A percentile compares a stretch with the other conserved stretches of the same genome.
Evolutionary conservation across 1,284 basidiomycete species (phyloP).

Genomic region (Sporisorium graminicola): DNA sequence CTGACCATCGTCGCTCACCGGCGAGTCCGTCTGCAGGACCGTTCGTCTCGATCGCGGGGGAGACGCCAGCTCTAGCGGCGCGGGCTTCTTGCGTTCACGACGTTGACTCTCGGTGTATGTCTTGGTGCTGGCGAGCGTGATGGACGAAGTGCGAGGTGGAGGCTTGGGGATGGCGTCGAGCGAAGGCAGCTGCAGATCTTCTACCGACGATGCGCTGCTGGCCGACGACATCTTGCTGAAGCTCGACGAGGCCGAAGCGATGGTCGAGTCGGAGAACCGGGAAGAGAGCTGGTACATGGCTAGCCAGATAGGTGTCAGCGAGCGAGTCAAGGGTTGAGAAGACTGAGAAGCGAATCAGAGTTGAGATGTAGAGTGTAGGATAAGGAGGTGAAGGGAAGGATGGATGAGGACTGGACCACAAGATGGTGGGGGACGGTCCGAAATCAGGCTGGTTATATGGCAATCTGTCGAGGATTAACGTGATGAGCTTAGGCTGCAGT

Average conservation of each 20-base stretch:
- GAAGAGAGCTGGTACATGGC: conserved; percentile 29
- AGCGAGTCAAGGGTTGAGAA: background rate
- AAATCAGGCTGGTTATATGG: conserved; percentile 22
- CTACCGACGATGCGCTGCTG: conserved; percentile 32
- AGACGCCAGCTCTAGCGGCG: conserved; percentile 15
- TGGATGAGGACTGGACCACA: conserved; percentile 5
- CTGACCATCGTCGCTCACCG: conserved; percentile 12
- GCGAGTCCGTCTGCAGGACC: background rate
- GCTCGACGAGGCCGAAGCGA: conserved; percentile 35
- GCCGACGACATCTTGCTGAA: conserved; percentile 25
- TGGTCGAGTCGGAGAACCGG: conserved; percentile 43
- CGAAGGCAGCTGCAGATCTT: conserved; percentile 22
- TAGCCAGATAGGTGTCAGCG: no score
- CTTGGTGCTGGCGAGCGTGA: conserved; percentile 38
- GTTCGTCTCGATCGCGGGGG: conserved; percentile 9
- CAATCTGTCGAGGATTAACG: background rate
- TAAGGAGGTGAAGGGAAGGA: background rate
- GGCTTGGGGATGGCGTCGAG: conserved; percentile 31
- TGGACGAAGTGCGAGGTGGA: conserved; percentile 41
- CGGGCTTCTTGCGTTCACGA: conserved; percentile 30
- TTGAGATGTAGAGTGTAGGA: background rate
- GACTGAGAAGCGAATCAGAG: background rate
- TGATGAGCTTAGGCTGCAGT: background rate
- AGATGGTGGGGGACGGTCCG: conserved; percentile 2
- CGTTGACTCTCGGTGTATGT: conserved; percentile 6